Evolutionary conservation across 2,329 filamentous ascomycete species (phyloP), one percentile per base, ranked within the genome.

Genomic region (Penicillium corylophilum): DNA sequence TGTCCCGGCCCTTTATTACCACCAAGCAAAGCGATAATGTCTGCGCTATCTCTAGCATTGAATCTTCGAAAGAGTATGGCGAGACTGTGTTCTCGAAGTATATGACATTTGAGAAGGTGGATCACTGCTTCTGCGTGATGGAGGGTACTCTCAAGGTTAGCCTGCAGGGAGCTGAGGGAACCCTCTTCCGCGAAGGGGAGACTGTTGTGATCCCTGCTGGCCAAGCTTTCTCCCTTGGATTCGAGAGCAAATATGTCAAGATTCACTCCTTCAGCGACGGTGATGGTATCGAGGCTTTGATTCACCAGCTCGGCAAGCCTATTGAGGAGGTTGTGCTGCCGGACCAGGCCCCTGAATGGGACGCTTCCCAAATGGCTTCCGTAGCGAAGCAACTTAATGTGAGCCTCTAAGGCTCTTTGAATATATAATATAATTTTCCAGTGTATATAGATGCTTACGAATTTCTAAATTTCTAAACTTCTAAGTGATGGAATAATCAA

Each of bases 41-140:
- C 42, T 83, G 82, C 49, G 72, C 78, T 9, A 82, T 84, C 50
- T 79, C 76, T 1, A 78, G 76, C 47, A 75, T 84, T 28, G 79
- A 83, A 64, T 47, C 65, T 0, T 67, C 63, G 5, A 61, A 60
- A n/a, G 53, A 67, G 0, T 77, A 78, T 50, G 60, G 60, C 1
- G 51, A 58, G 9, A 70, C 71, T 5, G 51, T 74, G 1, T 69
- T 79, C 3, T 61, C 60, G 0, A 62, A 64, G 22, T 72, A 64
- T 50, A 50, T 82, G 26, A 71, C 67, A 0, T 83, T 83, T 54
- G 47, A 64, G 0, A 64, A 63, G 0, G 77, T 79, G 1, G 80
- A 82, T 55, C 81, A 83, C 61, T 81, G 78, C 46, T 70, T 83
- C 42, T 74, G 70, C 48, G 71, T 81, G 0, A 65, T 73, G 38